Base-by-base conservation (phyloP, 2,329 filamentous ascomycete genomes). In the Dichotomopilus funicola region DNA sequence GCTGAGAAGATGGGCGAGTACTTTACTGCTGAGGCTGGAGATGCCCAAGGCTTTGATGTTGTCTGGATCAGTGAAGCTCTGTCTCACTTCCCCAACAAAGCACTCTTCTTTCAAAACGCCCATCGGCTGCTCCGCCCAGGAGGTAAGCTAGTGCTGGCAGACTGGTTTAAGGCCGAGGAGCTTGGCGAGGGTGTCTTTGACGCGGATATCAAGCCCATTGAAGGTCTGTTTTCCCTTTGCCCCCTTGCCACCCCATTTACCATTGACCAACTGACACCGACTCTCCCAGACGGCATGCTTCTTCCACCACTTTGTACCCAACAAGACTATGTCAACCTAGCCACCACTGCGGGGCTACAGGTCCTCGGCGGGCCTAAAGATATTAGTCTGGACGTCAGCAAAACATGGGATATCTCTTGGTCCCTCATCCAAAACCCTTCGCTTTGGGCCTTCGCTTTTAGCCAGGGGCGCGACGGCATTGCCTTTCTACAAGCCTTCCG, bases 401-500 rank as follows among this genome's bases (percentile, higher is more conserved):
- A 79, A 67, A 84, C 81, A 13, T 84, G 81, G 80, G 81, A 84
- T 60, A 81, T 84, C n/a, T 81, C 79, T 12, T 83, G 80, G 80
- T 73, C 74, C 6, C 70, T 84, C 8, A 74, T 84, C 12, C 79
- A 82, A 58, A 82, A 78, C 33, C 80, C 81, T 0, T 76, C 79
- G 2, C 72, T 84, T 6, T 83, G 81, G 81, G 77, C 80, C 0
- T 82, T 83, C 59, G 81, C 81, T 4, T 75, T 83, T 43, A 77
- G 78, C 27, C 81, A 83, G 62, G 81, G 81, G 9, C 70, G 81
- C 49, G 81, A 84, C 59, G 80, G 79, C 2, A 75, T 84, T 43
- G 79, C 80, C 4, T 84, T 83, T 60, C 66, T 84, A 55, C 80
- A 83, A 65, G 77, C 80, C 1, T 84, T 84, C 68, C 73, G 80